phyloP scores from a whole-genome alignment of 371 early-diverging fungal genomes.

The Dentiscutata heterogama region DNA sequence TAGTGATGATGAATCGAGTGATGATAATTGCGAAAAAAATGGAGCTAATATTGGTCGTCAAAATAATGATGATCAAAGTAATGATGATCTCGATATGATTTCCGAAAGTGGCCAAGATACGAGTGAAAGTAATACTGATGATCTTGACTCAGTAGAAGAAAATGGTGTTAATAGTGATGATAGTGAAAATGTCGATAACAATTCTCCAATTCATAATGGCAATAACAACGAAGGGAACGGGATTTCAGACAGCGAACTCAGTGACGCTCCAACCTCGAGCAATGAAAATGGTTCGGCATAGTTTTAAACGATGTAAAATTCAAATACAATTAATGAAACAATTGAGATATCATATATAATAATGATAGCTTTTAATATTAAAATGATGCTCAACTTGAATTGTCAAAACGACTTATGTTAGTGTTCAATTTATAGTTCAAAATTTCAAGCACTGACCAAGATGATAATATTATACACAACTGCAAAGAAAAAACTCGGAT shows the following conservation, averaged over 20 bases:
- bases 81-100: background rate
- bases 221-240: constrained; percentile 4
- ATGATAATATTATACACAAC: no score
- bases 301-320: no score
- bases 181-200: background rate
- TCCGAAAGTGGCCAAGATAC: background rate
- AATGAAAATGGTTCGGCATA: background rate
- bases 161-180: constrained; percentile 5
- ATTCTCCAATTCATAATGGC: background rate
- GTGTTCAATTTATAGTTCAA: no score
- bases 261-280: constrained; percentile 21
- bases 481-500: no score
- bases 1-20: background rate
- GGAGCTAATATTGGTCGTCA: background rate
- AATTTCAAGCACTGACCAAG: no score
- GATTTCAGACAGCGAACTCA: constrained; percentile 24
- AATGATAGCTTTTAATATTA: no score
- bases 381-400: no score
- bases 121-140: background rate
- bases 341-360: no score
- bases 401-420: no score
- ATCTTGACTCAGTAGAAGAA: constrained; percentile 3
- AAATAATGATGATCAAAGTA: background rate
- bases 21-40: constrained; percentile 14
- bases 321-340: no score